phyloP scores from a whole-genome alignment of 345 rosid species.

The Hibiscus trionum region DNA sequence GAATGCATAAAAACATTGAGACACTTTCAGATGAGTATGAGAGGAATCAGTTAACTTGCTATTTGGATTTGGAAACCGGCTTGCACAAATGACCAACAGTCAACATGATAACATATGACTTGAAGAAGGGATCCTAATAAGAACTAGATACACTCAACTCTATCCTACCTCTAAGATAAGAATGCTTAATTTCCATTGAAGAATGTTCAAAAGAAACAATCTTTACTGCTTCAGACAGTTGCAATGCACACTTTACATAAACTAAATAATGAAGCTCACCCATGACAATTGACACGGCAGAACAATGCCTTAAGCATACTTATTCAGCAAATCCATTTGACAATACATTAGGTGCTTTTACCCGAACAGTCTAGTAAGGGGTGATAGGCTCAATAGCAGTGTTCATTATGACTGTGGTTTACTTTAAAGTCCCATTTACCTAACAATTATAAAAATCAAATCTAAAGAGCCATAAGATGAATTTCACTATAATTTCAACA shows the following conservation, averaged over 20 bases:
- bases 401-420: background rate
- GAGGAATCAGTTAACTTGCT: background rate
- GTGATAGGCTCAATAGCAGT: background rate
- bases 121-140: background rate
- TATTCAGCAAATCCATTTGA: constrained; percentile 3
- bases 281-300: background rate
- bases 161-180: background rate
- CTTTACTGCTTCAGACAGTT: background rate
- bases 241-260: background rate
- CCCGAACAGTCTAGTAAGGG: background rate
- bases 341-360: background rate
- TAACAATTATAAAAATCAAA: background rate
- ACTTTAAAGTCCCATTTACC: background rate
- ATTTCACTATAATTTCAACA: background rate
- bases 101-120: background rate
- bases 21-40: background rate
- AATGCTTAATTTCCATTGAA: constrained; percentile 1
- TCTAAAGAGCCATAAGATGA: background rate
- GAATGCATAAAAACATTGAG: background rate
- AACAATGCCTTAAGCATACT: background rate
- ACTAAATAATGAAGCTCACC: background rate
- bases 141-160: background rate
- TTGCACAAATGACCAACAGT: constrained; percentile 1
- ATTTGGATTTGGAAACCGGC: background rate
- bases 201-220: background rate